These are phyloP conservation scores for Alternaria angustiovoidea DNA, from an alignment of 2,329 filamentous ascomycete species.

Conservation along the genomic window DNA sequence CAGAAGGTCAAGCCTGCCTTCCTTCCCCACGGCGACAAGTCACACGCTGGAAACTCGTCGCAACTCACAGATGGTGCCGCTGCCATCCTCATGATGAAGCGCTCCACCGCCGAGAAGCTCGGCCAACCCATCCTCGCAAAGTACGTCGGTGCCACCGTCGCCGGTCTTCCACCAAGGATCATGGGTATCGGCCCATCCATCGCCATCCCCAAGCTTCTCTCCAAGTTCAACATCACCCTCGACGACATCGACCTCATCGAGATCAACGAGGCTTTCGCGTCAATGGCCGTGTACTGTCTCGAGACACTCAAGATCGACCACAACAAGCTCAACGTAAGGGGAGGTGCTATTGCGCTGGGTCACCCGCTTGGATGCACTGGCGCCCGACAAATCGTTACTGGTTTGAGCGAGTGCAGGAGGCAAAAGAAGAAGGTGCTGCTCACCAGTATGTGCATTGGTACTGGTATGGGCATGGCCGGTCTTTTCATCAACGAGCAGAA, in stretches of 20 bases:
- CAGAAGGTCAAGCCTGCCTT: constrained; percentile 90
- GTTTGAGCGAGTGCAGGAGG: constrained; percentile 82
- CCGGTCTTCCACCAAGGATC: constrained; percentile 88
- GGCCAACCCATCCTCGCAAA: constrained; percentile 93
- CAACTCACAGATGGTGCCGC: constrained; percentile 96
- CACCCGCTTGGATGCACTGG: constrained; percentile 85
- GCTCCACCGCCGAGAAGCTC: constrained; percentile 84
- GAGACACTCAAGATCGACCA: constrained; percentile 71
- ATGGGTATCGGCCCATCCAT: constrained; percentile 91
- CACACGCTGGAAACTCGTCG: constrained; percentile 91
- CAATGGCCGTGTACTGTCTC: constrained; percentile 95
- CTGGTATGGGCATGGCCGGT: constrained; percentile 72
- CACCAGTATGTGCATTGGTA: constrained; percentile 87
- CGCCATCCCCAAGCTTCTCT: constrained; percentile 81
- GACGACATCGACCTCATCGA: constrained; percentile 90
- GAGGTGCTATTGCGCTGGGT: constrained; percentile 83
- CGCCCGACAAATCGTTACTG: constrained; percentile 84
- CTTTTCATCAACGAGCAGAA: constrained; percentile 71
- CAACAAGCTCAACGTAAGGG: constrained; percentile 81
- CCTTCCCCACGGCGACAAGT: constrained; percentile 84
- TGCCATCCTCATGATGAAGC: constrained; percentile 91
- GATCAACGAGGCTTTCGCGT: constrained; percentile 97
- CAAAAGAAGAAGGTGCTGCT: constrained; percentile 89
- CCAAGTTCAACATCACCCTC: constrained; percentile 77
- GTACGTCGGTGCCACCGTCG: constrained; percentile 89